Evolutionary conservation across 1,139 yeast genomes (phyloP), one percentile per base, ranked within the genome.

Genomic region (Yamadazyma dendronema): DNA sequence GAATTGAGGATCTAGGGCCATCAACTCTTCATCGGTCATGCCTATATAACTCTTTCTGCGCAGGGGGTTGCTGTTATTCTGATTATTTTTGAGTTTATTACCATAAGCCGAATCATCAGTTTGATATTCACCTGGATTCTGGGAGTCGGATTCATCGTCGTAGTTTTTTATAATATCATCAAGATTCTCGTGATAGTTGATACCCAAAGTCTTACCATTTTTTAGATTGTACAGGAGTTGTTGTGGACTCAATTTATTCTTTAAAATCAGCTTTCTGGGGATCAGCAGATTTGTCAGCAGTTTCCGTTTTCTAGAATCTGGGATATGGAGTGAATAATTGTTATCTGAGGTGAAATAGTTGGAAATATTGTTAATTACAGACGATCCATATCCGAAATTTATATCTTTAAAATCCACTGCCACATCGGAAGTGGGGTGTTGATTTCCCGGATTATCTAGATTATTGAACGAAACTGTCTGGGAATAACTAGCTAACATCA

Each of bases 1-100:
- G 49, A 67, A 81, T 48, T 79, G 84, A 2, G 76, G 68, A 55
- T 81, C 89, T 50, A 81, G 56, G 4, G 74, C 79, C 50, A 79
- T 60, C 35, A 83, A 61, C 53, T 83, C 88, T 45, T 77, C 83
- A 51, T 76, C 70, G 3, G 84, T 69, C 85, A 83, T 77, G 3
- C 73, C 82, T 10, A 77, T 73, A 47, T 79, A 73, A 24, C 82
- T 75, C 52, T 79, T 79, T 44, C 79, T 65, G 33, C 78, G 56
- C 17, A 14, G 29, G 1, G 56, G 48, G 21, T 35, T 34, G 12
- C 15, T 13, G 4, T 34, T 27, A 33, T n/a, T 31, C 19, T 13
- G 6, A 12, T 27, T 28, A 21, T 17, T 38, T 25, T 35, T 31
- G 14, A 40, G 28, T 19, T 34, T 35, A n/a, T 28, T 25, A 1